phyloP scores from a whole-genome alignment of 768 basidiomycete genomes.

The Mycena latifolia region DNA sequence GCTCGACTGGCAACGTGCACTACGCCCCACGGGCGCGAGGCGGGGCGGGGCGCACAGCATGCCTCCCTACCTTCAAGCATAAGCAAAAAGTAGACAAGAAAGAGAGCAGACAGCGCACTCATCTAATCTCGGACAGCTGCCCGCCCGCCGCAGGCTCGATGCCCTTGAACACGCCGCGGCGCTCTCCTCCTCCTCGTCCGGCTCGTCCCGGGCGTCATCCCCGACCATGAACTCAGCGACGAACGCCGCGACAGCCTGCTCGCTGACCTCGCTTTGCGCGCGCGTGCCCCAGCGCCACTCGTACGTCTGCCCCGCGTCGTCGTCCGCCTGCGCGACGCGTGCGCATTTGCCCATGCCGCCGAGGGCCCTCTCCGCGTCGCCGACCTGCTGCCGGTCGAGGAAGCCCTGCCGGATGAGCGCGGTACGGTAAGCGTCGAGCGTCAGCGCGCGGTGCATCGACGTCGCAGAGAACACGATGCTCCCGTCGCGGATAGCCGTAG shows the following conservation, averaged over 20 bases:
- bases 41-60: too few relatives aligned
- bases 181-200: constrained; percentile 49
- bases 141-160: constrained; percentile 77
- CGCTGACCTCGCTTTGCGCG: constrained; percentile 86
- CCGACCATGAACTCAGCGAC: constrained; percentile 85
- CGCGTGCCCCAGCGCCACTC: constrained; percentile 84
- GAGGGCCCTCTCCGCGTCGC: constrained; percentile 56
- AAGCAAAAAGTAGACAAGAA: neutral
- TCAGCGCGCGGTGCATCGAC: constrained; percentile 61
- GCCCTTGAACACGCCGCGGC: constrained; percentile 55
- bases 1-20: too few relatives aligned
- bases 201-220: constrained; percentile 50
- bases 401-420: constrained; percentile 79
- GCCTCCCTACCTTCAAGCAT: too few relatives aligned
- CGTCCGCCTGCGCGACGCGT: constrained; percentile 57
- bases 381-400: constrained; percentile 74
- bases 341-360: constrained; percentile 62
- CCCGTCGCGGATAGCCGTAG: constrained; percentile 68
- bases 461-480: constrained; percentile 64
- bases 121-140: constrained; percentile 57
- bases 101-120: constrained; percentile 27
- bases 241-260: constrained; percentile 79
- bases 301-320: constrained; percentile 43
- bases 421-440: constrained; percentile 76
- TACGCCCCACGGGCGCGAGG: too few relatives aligned